Base-by-base conservation (phyloP, 1,139 yeast genomes). In the Lodderomyces jiufengensis region DNA sequence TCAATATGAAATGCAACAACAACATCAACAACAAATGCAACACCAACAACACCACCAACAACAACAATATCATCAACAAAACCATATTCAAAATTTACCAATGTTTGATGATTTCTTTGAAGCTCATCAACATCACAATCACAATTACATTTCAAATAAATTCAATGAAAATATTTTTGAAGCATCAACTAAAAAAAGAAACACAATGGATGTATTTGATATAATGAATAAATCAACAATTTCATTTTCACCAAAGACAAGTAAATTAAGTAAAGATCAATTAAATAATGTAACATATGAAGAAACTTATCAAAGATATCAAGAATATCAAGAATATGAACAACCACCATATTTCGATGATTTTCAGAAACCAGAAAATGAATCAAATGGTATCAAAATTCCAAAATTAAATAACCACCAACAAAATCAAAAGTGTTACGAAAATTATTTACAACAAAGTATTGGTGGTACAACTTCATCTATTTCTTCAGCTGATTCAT, bases 401-500 rank as follows among this genome's bases (percentile, higher is more conserved):
- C 22, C 29, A 33, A 28, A 22, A 6, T n/a, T 24, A 18, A 18
- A 16, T 6, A 10, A 8, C 11, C 11, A 6, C 9, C 6, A 8
- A 15, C 24, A 11, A 12, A 9, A 5, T 4, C 11, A 3, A 26
- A 26, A 11, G 27, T 18, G 20, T 27, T 9, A 11, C 26, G 20
- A 24, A 15, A 27, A 14, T 23, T 7, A 9, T 25, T 13, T 31
- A 24, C 10, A 32, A 10, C 9, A 27, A 12, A 12, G 40, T 12
- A 29, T 37, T 14, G 47, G 46, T 9, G 24, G 35, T 14, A 50
- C 48, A 16, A 16, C 43, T 6, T 42, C 48, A 16, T 50, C 55
- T 15, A 47, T 51, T 11, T 52, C 62, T 9, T 52, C 60, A 3
- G 49, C 43, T 30, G 66, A 59, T 29, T 55, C 61, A 34, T 51